Evolutionary conservation across 768 basidiomycete species (phyloP).

Genomic region (Neoboletus magnificus): DNA sequence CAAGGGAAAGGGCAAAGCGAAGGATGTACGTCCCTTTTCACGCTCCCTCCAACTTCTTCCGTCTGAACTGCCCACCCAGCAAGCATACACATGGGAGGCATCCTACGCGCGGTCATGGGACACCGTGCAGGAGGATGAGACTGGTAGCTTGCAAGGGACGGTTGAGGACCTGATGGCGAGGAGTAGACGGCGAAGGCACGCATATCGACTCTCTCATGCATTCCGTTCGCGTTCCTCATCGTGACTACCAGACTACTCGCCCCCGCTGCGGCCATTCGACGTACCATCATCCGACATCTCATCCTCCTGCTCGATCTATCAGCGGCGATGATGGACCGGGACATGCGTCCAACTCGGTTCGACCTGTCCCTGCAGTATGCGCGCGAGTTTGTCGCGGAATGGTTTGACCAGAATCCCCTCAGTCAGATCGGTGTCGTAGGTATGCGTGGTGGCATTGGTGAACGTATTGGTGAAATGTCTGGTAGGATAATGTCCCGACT

Average conservation of each 20-base stretch:
- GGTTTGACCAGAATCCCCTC: conserved; percentile 99
- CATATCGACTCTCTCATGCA: conserved; percentile 1
- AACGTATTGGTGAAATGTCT: conserved; percentile 88
- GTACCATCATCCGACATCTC: conserved; percentile 95
- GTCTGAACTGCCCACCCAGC: conserved; percentile 37
- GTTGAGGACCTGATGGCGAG: conserved; percentile 89
- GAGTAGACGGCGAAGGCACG: conserved; percentile 77
- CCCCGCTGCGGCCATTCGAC: conserved; percentile 82
- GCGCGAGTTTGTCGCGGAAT: conserved; percentile 88
- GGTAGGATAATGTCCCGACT: conserved; percentile 46
- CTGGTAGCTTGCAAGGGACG: conserved; percentile 83
- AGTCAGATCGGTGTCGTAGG: conserved; percentile 96
- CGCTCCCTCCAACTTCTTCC: not conserved
- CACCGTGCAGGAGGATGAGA: conserved; percentile 93
- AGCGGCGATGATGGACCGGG: conserved; percentile 88
- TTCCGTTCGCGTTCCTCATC: conserved; percentile 5
- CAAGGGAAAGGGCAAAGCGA: conserved; percentile 43
- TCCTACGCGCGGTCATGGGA: conserved; percentile 96
- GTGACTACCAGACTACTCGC: conserved; percentile 60
- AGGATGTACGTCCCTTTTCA: conserved; percentile 26
- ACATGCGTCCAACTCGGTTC: conserved; percentile 93
- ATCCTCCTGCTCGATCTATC: conserved; percentile 92
- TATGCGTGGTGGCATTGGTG: conserved; percentile 87
- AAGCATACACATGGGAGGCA: conserved; percentile 95
- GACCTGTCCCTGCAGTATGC: conserved; percentile 89